These are phyloP conservation scores for Annona cherimola DNA, from an alignment of 164 flowering plant species.

Conservation along the genomic window DNA sequence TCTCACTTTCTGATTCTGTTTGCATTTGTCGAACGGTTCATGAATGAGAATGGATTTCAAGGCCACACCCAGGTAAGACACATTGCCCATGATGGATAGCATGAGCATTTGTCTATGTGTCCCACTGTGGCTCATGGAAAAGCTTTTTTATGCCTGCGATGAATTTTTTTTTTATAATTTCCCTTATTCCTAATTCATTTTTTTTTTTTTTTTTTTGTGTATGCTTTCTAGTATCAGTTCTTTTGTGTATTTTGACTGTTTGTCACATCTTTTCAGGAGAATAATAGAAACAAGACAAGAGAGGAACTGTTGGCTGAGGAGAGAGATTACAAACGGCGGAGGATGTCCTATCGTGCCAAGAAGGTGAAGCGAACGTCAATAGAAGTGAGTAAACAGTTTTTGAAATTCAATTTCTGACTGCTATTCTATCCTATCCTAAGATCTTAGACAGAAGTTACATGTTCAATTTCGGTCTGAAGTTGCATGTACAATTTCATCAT, in stretches of 20 bases:
- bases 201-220: not conserved
- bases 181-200: not conserved
- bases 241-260: not conserved
- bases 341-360: conserved; percentile 98
- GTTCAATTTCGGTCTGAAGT: not conserved
- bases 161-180: not conserved
- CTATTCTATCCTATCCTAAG: not conserved
- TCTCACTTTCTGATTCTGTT: no score
- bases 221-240: not conserved
- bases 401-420: not conserved
- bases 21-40: no score
- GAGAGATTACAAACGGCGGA: conserved; percentile 94
- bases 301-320: conserved; percentile 98
- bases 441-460: not conserved
- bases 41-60: no score
- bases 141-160: not conserved
- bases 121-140: not conserved
- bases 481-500: not conserved
- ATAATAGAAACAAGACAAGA: conserved; percentile 51
- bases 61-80: no score
- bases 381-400: conserved; percentile 38
- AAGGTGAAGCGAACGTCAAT: conserved; percentile 64
- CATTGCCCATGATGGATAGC: no score
- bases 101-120: no score
- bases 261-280: conserved; percentile 30